Base-by-base conservation (phyloP, 345 rosid genomes). In the Acer saccharum region DNA sequence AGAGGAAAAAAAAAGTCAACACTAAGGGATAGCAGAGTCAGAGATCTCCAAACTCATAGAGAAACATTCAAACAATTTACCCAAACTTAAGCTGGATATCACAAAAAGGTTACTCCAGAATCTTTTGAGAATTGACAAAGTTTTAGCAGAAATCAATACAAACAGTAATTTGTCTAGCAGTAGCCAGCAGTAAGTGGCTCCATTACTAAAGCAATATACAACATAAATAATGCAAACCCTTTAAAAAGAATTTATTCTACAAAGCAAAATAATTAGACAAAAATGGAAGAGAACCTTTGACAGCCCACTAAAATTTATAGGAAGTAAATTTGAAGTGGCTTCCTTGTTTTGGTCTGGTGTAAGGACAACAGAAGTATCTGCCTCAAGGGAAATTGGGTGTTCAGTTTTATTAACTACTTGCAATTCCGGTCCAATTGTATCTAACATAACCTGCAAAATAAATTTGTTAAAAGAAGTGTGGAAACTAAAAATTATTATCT, bases 341-440 rank as follows among this genome's bases (percentile, higher is more conserved):
- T 88, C 86, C 83, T 85, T 88, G 69, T 79, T 79, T 79, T 86
- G 89, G 86, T 88, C 87, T 1, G 93, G 91, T 60, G 94, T 89
- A 43, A 91, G 90, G 74, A 88, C 79, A 41, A 91, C 87, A 23
- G 73, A 71, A 0, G 85, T 68, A 65, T 84, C 91, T 72, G 71
- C 87, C 81, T 82, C 78, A 32, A 91, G 93, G 46, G 87, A 80
- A 79, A 91, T 87, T 27, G 92, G 89, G 13, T 50, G 80, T 79
- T 87, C 85, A 27, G 82, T 73, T 79, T 76, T 89, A 65, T 85
- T 91, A 60, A 87, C 84, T 1, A 88, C 93, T 72, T 88, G 91
- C 79, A 91, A 76, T 80, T 91, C 93, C 11, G 95, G 93, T 70
- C 95, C 95, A 21, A 80, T 87, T 0, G 93, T 91, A 80, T 89